These are phyloP conservation scores for Aspergillus nomiae DNA, from an alignment of 2,329 filamentous ascomycete species.

Conservation along the genomic window DNA sequence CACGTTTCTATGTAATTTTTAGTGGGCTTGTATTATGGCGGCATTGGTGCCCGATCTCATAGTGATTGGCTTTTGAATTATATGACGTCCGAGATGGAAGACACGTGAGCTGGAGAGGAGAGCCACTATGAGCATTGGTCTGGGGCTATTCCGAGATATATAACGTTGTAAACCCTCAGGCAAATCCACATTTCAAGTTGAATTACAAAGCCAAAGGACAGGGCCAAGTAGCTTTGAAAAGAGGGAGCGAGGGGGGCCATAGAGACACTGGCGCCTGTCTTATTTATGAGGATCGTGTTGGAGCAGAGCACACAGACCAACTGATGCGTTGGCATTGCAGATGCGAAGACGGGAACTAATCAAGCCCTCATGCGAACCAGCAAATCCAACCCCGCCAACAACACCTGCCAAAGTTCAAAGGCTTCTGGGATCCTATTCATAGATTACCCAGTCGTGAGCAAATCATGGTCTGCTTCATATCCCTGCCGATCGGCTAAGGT, in stretches of 20 bases:
- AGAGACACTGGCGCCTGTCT: slow-evolving; percentile 8
- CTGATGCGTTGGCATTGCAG: slow-evolving; percentile 34
- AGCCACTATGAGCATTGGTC: neutral
- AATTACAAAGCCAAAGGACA: neutral
- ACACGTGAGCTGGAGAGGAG: neutral
- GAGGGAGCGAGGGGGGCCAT: neutral
- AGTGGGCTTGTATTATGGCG: neutral
- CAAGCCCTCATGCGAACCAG: slow-evolving; percentile 19
- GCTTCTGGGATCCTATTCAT: slow-evolving; percentile 4
- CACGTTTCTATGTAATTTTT: slow-evolving; percentile 6
- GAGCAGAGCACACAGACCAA: slow-evolving; percentile 29
- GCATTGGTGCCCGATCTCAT: slow-evolving; percentile 1
- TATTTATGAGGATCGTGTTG: slow-evolving; percentile 19
- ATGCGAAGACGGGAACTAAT: slow-evolving; percentile 28
- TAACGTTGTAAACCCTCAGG: neutral
- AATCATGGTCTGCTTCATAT: neutral
- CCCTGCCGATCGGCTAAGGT: neutral
- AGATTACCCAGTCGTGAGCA: neutral
- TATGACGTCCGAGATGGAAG: neutral
- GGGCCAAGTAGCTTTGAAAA: neutral
- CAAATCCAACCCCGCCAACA: slow-evolving; percentile 23
- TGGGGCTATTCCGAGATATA: neutral
- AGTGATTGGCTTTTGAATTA: neutral
- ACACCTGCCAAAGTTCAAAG: slow-evolving; percentile 9
- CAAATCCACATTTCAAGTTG: neutral